Conservation (phyloP, 2,329 filamentous ascomycete species). For the Dendrostoma leiphaemia region DNA sequence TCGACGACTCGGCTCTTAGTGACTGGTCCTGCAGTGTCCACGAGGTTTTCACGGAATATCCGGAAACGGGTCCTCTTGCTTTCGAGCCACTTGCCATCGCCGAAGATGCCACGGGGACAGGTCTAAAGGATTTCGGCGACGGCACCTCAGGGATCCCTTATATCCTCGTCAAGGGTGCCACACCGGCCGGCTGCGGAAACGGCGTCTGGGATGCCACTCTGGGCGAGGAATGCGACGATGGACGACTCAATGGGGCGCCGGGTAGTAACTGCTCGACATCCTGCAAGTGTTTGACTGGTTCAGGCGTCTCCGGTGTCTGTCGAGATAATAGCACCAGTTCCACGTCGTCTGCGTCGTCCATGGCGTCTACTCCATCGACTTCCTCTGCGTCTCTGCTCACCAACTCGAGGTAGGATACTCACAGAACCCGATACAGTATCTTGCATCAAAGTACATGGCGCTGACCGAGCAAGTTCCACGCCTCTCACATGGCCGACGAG, state of each 20-base stretch:
- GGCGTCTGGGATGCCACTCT: slow-evolving; percentile 30
- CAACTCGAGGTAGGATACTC: not conserved
- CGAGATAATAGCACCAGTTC: slow-evolving; percentile 13
- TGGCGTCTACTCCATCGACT: slow-evolving; percentile 2
- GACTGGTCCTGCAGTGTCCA: slow-evolving; percentile 42
- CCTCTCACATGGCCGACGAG: not conserved
- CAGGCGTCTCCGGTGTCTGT: slow-evolving; percentile 26
- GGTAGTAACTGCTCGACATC: slow-evolving; percentile 36
- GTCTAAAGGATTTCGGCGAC: slow-evolving; percentile 34
- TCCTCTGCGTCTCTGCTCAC: not conserved
- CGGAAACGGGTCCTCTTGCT: slow-evolving; percentile 30
- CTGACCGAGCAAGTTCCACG: not conserved
- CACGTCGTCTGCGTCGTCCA: slow-evolving; percentile 17
- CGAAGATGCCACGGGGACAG: slow-evolving; percentile 31
- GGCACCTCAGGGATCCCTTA: slow-evolving; percentile 37
- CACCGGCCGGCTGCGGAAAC: slow-evolving; percentile 39
- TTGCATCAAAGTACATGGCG: not conserved
- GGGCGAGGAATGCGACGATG: slow-evolving; percentile 41
- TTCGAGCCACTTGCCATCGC: slow-evolving; percentile 41
- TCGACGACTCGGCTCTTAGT: slow-evolving; percentile 36
- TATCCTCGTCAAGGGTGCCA: slow-evolving; percentile 40
- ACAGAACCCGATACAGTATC: not conserved
- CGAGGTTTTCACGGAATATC: slow-evolving; percentile 38
- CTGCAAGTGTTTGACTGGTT: slow-evolving; percentile 35
- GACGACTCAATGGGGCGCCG: slow-evolving; percentile 28